A percentile compares a stretch with the other conserved stretches of the same genome.
phyloP scores from a whole-genome alignment of 371 early-diverging fungal species.

The Choanephora cucurbitarum region DNA sequence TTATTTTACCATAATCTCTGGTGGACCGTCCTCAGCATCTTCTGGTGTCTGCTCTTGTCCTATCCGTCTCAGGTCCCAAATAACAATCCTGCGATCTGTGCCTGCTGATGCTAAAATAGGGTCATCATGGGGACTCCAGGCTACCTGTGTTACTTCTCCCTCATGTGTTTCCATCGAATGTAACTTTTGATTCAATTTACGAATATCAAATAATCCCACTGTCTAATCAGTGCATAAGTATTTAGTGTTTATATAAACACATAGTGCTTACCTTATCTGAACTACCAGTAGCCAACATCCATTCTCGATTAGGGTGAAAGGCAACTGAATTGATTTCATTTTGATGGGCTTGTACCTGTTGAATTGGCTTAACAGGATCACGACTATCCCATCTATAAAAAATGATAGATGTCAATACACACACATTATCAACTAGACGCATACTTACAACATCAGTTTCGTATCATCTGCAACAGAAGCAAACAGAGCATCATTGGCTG shows the following conservation, averaged over 20 bases:
- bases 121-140: slow-evolving; percentile 95
- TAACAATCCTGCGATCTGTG: slow-evolving; percentile 89
- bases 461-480: slow-evolving; percentile 97
- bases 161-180: slow-evolving; percentile 90
- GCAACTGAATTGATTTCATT: slow-evolving; percentile 93
- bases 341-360: slow-evolving; percentile 82
- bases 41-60: slow-evolving; percentile 96
- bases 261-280: slow-evolving; percentile 81
- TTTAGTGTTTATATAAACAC: background rate
- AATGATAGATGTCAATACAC: too few species aligned
- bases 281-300: slow-evolving; percentile 94
- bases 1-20: slow-evolving; percentile 84
- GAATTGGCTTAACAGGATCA: slow-evolving; percentile 59
- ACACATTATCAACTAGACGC: background rate
- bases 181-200: slow-evolving; percentile 81
- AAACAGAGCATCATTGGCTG: slow-evolving; percentile 78
- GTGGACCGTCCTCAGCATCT: slow-evolving; percentile 98
- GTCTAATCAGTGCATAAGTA: slow-evolving; percentile 48
- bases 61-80: slow-evolving; percentile 96
- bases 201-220: slow-evolving; percentile 96
- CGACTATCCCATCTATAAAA: slow-evolving; percentile 72
- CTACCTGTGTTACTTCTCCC: slow-evolving; percentile 90
- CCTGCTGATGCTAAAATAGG: slow-evolving; percentile 92
- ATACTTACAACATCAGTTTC: slow-evolving; percentile 80
- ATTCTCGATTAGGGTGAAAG: slow-evolving; percentile 89